Evolutionary conservation across 805 yeast genomes (phyloP), one percentile per base, ranked within the genome.

Genomic region (Kluyveromyces nonfermentans): DNA sequence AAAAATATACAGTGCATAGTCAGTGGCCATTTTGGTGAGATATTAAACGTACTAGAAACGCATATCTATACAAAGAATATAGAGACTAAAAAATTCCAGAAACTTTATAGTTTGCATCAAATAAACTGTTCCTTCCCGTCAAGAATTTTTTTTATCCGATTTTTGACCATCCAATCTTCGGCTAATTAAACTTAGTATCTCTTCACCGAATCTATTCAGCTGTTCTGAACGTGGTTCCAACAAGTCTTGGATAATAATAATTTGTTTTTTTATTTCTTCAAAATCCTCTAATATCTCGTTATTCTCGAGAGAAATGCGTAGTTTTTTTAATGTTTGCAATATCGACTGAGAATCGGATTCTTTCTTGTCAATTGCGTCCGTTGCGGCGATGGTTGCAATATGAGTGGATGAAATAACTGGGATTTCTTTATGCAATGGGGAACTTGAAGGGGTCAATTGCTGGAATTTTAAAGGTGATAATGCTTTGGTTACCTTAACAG

Each of bases 391-490:
- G 6, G 28, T 25, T 7, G 34, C 41, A 17, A 21, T 38, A n/a
- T 22, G 30, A 7, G 10, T 28, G 10, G 22, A 9, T n/a, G 41
- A 9, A 28, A n/a, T 17, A 25, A 31, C 6, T 3, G 34, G 25
- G 7, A 7, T 38, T 28, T 38, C 41, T n/a, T 19, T 28, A 15
- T 19, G 28, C 25, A 38, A 9, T 7, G 41, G 41, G 21, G 41
- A 28, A 15, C 21, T 19, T 12, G 41, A 3, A n/a, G 41, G 41
- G 2, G 41, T 38, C n/a, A 33, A 33, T 4, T 38, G 41, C 22
- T 38, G 41, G n/a, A 38, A 20, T 30, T 21, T 38, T 14, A 38
- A 7, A 12, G 41, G 41, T n/a, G 41, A 38, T 17, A 38, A 28
- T 15, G 25, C 32, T 9, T 28, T 38, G 7, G 6, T 12, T 9